A percentile compares a stretch with the other conserved stretches of the same genome.
Evolutionary conservation across 1,284 basidiomycete species (phyloP).

Genomic region (Mycosarcoma maydis): DNA sequence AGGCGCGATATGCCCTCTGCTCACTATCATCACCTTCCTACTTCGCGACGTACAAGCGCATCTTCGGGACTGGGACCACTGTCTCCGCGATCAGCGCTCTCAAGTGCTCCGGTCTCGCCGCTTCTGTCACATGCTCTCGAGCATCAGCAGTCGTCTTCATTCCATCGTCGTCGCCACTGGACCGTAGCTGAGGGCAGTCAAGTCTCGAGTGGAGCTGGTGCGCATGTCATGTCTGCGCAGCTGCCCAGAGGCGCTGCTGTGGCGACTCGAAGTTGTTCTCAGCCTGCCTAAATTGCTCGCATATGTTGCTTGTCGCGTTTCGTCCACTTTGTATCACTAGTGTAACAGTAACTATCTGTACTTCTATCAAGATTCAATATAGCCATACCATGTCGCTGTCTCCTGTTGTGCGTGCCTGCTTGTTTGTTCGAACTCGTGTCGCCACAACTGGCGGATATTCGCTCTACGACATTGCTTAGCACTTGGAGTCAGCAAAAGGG

Average conservation of each 20-base stretch:
- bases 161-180: constrained; percentile 31
- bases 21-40: constrained; percentile 15
- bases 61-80: background rate
- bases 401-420: no score
- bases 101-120: constrained; percentile 17
- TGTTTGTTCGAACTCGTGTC: no score
- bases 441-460: no score
- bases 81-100: constrained; percentile 5
- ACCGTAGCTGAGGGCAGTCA: constrained; percentile 34
- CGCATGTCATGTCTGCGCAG: constrained; percentile 14
- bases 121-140: constrained; percentile 6
- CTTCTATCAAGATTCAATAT: no score
- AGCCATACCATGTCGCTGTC: no score
- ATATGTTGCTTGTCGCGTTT: no score
- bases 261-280: constrained; percentile 11
- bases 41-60: constrained; percentile 20
- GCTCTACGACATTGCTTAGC: no score
- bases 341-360: background rate
- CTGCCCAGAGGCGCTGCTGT: background rate
- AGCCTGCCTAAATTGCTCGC: constrained; percentile 17
- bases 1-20: constrained; percentile 2
- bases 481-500: no score
- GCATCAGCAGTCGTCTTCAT: constrained; percentile 9
- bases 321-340: constrained; percentile 16
- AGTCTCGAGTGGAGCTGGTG: constrained; percentile 15